A percentile compares a stretch with the other conserved stretches of the same genome.
Conservation (phyloP, 2,329 filamentous ascomycete species). For the Thelonectria discophora region DNA sequence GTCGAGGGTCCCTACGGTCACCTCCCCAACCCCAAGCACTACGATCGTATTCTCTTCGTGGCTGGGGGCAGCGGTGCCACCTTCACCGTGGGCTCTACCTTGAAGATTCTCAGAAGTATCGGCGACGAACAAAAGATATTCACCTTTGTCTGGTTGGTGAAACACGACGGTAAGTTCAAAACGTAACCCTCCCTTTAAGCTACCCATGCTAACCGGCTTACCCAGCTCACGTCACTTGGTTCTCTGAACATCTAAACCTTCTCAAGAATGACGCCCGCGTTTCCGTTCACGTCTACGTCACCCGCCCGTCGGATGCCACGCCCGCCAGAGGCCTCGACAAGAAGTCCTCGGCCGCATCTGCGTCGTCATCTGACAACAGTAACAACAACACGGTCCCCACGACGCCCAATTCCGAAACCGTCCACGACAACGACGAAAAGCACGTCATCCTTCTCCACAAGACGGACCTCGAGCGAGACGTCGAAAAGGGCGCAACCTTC, state of each 20-base stretch:
- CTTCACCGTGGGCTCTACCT: slow-evolving; percentile 57
- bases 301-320: slow-evolving; percentile 37
- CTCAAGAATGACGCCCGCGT: slow-evolving; percentile 45
- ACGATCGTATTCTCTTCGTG: slow-evolving; percentile 66
- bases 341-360: slow-evolving; percentile 21
- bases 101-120: slow-evolving; percentile 47
- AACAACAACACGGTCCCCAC: slow-evolving; percentile 7
- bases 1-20: slow-evolving; percentile 69
- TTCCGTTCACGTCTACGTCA: slow-evolving; percentile 48
- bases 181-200: fast-evolving
- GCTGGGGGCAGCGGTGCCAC: slow-evolving; percentile 70
- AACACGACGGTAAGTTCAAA: slow-evolving; percentile 46
- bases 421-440: slow-evolving; percentile 6
- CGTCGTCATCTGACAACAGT: too few species aligned
- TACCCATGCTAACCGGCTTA: slow-evolving; percentile 14
- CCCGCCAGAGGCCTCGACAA: slow-evolving; percentile 17
- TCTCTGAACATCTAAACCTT: slow-evolving; percentile 46
- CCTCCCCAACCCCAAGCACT: slow-evolving; percentile 59
- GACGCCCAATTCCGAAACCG: slow-evolving; percentile 26
- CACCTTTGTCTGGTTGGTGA: slow-evolving; percentile 54
- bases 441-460: slow-evolving; percentile 10
- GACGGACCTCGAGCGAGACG: slow-evolving; percentile 30
- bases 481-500: slow-evolving; percentile 12
- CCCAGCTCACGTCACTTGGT: slow-evolving; percentile 51
- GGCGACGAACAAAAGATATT: slow-evolving; percentile 40